These are phyloP conservation scores for Adansonia madagascariensis DNA, from an alignment of 441 rosid species.

Conservation along the genomic window DNA sequence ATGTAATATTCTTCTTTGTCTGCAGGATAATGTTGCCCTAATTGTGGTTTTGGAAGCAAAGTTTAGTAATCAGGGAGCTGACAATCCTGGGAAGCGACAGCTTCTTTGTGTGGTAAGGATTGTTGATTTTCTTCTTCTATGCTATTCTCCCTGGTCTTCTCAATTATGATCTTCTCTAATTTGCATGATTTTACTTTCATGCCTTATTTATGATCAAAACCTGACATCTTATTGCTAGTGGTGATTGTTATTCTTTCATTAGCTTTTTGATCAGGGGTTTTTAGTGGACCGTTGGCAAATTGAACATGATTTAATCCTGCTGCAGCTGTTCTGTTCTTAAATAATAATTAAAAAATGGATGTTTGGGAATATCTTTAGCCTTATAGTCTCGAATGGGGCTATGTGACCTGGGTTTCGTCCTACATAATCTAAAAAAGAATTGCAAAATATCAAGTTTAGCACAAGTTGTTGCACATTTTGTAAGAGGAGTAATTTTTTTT, in stretches of 20 bases:
- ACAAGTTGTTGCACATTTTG: neutral
- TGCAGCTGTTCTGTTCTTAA: neutral
- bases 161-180: neutral
- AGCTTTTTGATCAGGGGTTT: neutral
- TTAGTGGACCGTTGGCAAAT: neutral
- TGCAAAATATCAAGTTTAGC: neutral
- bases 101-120: slow-evolving; percentile 94
- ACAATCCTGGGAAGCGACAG: slow-evolving; percentile 89
- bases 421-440: neutral
- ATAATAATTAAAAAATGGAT: neutral
- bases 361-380: neutral
- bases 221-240: neutral
- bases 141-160: neutral
- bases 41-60: slow-evolving; percentile 96
- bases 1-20: slow-evolving; percentile 28
- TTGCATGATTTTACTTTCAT: neutral
- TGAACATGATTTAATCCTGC: neutral
- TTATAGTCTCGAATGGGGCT: neutral
- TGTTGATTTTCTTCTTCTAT: neutral
- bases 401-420: neutral
- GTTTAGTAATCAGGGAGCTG: slow-evolving; percentile 83
- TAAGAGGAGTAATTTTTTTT: neutral
- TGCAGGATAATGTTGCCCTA: slow-evolving; percentile 93
- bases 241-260: neutral
- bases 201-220: neutral